phyloP scores from a whole-genome alignment of 2,329 filamentous ascomycete species.

The Aspergillus latus region DNA sequence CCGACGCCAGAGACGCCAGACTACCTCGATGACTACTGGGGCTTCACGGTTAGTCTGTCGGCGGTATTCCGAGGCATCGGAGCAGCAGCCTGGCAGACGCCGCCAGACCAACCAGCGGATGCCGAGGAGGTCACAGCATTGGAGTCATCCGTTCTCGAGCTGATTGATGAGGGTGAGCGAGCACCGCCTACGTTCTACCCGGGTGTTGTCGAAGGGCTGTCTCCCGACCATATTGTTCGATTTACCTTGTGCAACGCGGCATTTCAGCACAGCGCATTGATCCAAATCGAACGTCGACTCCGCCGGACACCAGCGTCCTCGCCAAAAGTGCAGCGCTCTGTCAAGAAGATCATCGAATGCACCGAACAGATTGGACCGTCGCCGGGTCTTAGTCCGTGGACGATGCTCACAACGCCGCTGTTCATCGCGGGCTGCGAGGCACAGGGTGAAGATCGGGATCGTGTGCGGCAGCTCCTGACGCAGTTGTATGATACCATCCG shows the following conservation, averaged over 20 bases:
- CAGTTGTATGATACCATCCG: slow-evolving; percentile 41
- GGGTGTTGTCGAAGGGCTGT: slow-evolving; percentile 34
- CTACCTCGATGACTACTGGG: slow-evolving; percentile 46
- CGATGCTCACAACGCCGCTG: slow-evolving; percentile 45
- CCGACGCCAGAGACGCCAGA: slow-evolving; percentile 24
- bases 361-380: slow-evolving; percentile 40
- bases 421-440: slow-evolving; percentile 48
- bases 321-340: slow-evolving; percentile 35
- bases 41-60: slow-evolving; percentile 42
- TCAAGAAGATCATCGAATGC: slow-evolving; percentile 42
- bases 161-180: slow-evolving; percentile 35
- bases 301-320: slow-evolving; percentile 33
- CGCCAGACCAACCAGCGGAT: slow-evolving; percentile 18
- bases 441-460: slow-evolving; percentile 36
- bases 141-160: slow-evolving; percentile 34
- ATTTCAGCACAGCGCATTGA: slow-evolving; percentile 46
- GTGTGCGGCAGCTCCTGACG: slow-evolving; percentile 33
- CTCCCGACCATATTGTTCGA: slow-evolving; percentile 34
- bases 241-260: slow-evolving; percentile 44
- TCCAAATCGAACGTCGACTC: slow-evolving; percentile 43
- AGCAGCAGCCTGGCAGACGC: slow-evolving; percentile 34
- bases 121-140: slow-evolving; percentile 28
- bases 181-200: slow-evolving; percentile 38
- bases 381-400: slow-evolving; percentile 42
- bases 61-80: slow-evolving; percentile 43